A percentile compares a stretch with the other conserved stretches of the same genome.
Evolutionary conservation across 2,329 filamentous ascomycete genomes (phyloP).

Genomic region (Trichophyton rubrum): DNA sequence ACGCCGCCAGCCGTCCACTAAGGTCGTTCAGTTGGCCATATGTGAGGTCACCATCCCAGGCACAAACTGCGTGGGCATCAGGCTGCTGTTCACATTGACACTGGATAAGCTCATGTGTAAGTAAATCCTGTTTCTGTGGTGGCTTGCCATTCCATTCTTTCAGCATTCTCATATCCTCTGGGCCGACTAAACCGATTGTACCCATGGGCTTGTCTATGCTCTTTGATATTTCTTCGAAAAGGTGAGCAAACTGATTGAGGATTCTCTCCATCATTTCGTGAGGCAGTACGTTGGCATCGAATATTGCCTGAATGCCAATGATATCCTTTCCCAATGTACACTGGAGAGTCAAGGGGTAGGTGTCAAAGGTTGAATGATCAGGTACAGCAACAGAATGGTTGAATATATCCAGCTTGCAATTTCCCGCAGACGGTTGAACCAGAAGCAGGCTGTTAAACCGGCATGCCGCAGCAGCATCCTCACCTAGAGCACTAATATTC

Average conservation of each 20-base stretch:
- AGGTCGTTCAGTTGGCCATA: constrained; percentile 13
- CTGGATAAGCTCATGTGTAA: constrained; percentile 14
- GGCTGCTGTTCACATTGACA: constrained; percentile 8
- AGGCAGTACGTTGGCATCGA: neutral
- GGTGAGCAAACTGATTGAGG: neutral
- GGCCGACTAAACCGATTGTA: neutral
- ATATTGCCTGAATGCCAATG: neutral
- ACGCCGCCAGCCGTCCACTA: constrained; percentile 10
- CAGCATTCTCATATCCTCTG: neutral
- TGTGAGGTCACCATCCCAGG: constrained; percentile 15
- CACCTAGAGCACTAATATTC: constrained; percentile 41
- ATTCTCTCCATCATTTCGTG: constrained; percentile 1
- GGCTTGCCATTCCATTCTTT: constrained; percentile 1
- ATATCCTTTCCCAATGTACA: neutral
- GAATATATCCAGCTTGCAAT: neutral
- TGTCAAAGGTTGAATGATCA: neutral
- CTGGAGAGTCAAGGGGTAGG: neutral
- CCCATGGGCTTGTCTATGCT: neutral
- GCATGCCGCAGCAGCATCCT: constrained; percentile 30
- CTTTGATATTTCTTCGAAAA: neutral
- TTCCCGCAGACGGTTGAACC: constrained; percentile 15
- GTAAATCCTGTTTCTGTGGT: neutral
- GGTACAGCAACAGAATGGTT: neutral
- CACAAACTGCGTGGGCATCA: constrained; percentile 13
- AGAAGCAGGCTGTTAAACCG: constrained; percentile 31